Evolutionary conservation across 176 grass and related monocot species (phyloP), one percentile per base, ranked within the genome.

Genomic region (Oryza coarctata): DNA sequence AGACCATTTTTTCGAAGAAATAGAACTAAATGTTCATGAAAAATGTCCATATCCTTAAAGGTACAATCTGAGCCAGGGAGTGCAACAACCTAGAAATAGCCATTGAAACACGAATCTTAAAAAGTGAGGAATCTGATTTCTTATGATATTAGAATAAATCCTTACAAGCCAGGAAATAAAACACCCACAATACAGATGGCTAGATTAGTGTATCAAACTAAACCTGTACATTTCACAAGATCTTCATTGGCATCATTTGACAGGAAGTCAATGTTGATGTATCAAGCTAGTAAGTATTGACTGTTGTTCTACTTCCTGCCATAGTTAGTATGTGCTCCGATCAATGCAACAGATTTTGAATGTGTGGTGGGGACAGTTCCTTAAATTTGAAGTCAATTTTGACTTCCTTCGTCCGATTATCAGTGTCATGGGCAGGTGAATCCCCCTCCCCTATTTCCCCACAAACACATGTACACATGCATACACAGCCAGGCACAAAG

Each of bases 31-130:
- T 93, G 75, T 70, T 76, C 82, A 52, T 95, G 88, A 78, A 95
- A 98, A 62, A 98, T 95, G 68, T 95, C 90, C 92, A 98, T 95
- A 86, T 95, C 95, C 79, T 95, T 84, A 91, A 95, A 88, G 61
- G 63, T 72, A 32, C 68, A 88, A 57, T 86, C 87, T 14, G 82
- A 57, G 22, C 77, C 92, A 84, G 92, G 95, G 62, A 91, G 78
- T 65, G 78, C 73, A 78, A 98, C 61, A 45, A 85, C 83, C 95
- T 98, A 71, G 36, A 70, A 94, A 80, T 38, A 77, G 66, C 70
- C 80, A 85, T 79, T n/a, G 2, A 20, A 61, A 7, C 58, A 68
- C 34, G 8, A 28, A 58, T 0, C 81, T 67, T 62, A 55, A 47
- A 66, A 84, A 40, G 8, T 43, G 64, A 32, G 38, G 80, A 49